These are phyloP conservation scores for Entomophthora muscae DNA, from an alignment of 371 early-diverging fungal genomes.

Conservation along the genomic window DNA sequence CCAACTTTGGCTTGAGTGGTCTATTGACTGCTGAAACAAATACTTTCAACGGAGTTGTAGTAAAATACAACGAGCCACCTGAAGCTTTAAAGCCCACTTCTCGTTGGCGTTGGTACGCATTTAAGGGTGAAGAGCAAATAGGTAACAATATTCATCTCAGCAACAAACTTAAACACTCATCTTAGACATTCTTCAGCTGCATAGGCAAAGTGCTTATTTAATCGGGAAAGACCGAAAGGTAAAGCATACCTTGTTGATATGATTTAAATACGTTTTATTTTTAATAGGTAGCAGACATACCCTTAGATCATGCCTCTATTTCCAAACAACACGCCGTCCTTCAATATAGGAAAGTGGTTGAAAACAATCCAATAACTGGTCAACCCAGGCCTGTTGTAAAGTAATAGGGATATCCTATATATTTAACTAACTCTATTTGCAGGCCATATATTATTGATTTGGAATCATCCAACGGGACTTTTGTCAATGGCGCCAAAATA, in stretches of 20 bases:
- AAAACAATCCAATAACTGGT: constrained; percentile 13
- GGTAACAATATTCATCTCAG: constrained; percentile 22
- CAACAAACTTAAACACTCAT: background rate
- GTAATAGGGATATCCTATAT: constrained; percentile 23
- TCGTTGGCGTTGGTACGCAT: constrained; percentile 75
- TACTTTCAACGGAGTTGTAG: constrained; percentile 56
- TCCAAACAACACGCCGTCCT: constrained; percentile 82
- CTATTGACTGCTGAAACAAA: constrained; percentile 72
- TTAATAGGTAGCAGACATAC: constrained; percentile 67
- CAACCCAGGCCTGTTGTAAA: constrained; percentile 22
- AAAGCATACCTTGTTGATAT: constrained; percentile 12
- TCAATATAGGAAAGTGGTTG: constrained; percentile 50
- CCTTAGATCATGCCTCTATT: constrained; percentile 74
- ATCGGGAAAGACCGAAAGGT: constrained; percentile 78
- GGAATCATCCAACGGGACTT: constrained; percentile 79
- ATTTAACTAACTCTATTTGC: constrained; percentile 10
- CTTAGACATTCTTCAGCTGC: constrained; percentile 62
- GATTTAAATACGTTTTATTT: background rate
- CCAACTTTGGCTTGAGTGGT: constrained; percentile 72
- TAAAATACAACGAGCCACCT: constrained; percentile 79
- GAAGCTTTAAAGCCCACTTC: constrained; percentile 64
- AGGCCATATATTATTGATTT: constrained; percentile 90
- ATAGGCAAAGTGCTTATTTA: constrained; percentile 71
- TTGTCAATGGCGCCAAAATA: constrained; percentile 58
- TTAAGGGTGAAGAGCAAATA: constrained; percentile 73